Base-by-base conservation (phyloP, 2,329 filamentous ascomycete species). In the Hymenoscyphus fraxineus region DNA sequence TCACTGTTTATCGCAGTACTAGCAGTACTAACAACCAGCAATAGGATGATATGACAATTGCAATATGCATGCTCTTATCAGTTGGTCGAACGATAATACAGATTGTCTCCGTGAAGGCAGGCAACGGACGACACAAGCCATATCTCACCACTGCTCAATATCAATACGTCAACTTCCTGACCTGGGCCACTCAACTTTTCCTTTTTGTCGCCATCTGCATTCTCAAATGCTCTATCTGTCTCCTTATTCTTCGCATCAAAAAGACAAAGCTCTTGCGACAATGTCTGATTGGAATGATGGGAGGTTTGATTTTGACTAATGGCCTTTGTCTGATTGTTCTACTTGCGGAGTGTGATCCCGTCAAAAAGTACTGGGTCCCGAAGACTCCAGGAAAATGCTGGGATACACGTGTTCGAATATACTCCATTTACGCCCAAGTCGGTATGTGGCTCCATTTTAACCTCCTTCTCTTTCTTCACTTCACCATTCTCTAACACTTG, bases 221-320 rank as follows among this genome's bases (percentile, higher is more conserved):
- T 1, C 72, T 80, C 57, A 80, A 80, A 64, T 72, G 77, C 35
- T 80, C 78, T 3, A 80, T 80, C 59, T 74, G 78, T 67, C 65
- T 80, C 13, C 70, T 81, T 9, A 68, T 80, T 1, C 68, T 80
- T 3, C 76, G 78, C 15, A 79, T 80, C 69, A 79, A 79, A 65
- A 71, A 77, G 55, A 75, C 76, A 2, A 72, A 58, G 59, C 58
- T 60, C 47, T 67, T 79, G 13, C 74, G 68, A 60, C 73, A 68
- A 9, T 70, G 74, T 6, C 67, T 79, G 0, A 78, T 72, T 31
- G 58, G 31, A 6, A 59, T 67, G 27, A 67, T 65, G 61, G 61
- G 15, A 19, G 66, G 66, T 40, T 40, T 67, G 9, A 19, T 59
- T 12, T 13, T 59, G 4, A 67, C 66, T 16, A 65, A 67, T 40